phyloP scores from a whole-genome alignment of 768 basidiomycete genomes.

The Podaxis sp. region DNA sequence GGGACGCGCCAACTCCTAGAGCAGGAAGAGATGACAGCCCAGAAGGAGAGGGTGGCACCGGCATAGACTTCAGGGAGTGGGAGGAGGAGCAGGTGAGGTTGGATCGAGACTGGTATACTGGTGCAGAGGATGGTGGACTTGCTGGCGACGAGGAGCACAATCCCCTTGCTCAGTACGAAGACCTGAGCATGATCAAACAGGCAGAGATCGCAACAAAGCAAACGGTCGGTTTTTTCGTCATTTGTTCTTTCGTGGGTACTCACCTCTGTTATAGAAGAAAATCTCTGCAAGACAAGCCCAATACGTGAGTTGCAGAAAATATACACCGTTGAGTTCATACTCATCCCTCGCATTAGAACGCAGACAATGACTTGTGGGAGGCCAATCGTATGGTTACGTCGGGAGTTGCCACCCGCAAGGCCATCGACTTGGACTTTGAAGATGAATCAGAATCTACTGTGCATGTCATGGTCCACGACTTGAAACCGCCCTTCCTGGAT shows the following conservation, averaged over 20 bases:
- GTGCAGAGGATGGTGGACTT: constrained; percentile 83
- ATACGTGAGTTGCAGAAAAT: constrained; percentile 59
- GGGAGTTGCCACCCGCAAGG: constrained; percentile 84
- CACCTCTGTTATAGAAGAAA: constrained; percentile 54
- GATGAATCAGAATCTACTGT: constrained; percentile 96
- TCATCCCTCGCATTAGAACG: constrained; percentile 58
- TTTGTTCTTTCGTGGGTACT: constrained; percentile 15
- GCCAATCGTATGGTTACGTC: constrained; percentile 97
- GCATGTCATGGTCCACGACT: constrained; percentile 95
- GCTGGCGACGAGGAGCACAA: constrained; percentile 92
- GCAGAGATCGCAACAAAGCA: constrained; percentile 76
- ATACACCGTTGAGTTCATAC: background rate
- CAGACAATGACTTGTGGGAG: constrained; percentile 99
- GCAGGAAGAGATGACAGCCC: constrained; percentile 64
- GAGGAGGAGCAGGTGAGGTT: constrained; percentile 92
- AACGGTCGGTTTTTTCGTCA: constrained; percentile 44
- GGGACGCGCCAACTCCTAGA: constrained; percentile 87
- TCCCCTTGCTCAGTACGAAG: constrained; percentile 91
- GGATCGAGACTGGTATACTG: constrained; percentile 96
- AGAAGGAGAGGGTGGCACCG: constrained; percentile 62
- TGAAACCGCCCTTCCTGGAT: constrained; percentile 97
- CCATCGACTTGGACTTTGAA: constrained; percentile 91
- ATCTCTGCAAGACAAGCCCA: constrained; percentile 95
- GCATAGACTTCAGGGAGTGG: constrained; percentile 86
- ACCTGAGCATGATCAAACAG: constrained; percentile 64